Base-by-base conservation (phyloP, 2,329 filamentous ascomycete genomes). In the Atkinsonella hypoxylon region DNA sequence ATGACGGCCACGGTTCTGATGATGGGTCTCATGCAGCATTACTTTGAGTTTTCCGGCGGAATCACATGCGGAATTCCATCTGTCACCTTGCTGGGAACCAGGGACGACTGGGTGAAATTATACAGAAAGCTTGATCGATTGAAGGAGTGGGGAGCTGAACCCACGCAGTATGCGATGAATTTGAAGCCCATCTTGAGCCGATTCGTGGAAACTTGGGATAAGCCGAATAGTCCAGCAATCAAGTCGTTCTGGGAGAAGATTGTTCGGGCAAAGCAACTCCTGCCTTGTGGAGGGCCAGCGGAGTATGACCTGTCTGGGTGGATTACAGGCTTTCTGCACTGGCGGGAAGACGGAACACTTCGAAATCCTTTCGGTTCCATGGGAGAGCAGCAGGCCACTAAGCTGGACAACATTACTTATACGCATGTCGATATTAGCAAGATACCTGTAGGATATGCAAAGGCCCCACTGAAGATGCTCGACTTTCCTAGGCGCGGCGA, bases 321-420 rank as follows among this genome's bases (percentile, higher is more conserved):
- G 74, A 66, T 76, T 48, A 70, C 70, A 0, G 71, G 67, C 0
- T 75, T 77, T 53, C 62, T 69, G 55, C 71, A 70, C 54, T 77
- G 72, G 70, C 56, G 61, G 15, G 58, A 55, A 0, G 51, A 66
- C 15, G 74, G 74, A 0, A 36, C 45, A 0, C 48, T 59, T 36
- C 49, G 59, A 8, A 49, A 62, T 13, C 45, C 49, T 17, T 50
- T 55, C 2, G 54, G 59, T 5, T 45, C 52, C 2, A 45, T 53
- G 42, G 44, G 51, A 1, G 46, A 32, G 1, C 42, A 47, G 4
- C 48, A 50, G 17, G 48, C 52, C 4, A 45, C 62, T 4, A 58
- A 50, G 13, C 56, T 67, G 1, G 64, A 66, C 15, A 59, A 58
- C 1, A 48, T 67, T 5, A 39, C 55, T 2, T 71, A 70, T 49